Base-by-base conservation (phyloP, 306 rosid species). In the Begonia fuchsioides region DNA sequence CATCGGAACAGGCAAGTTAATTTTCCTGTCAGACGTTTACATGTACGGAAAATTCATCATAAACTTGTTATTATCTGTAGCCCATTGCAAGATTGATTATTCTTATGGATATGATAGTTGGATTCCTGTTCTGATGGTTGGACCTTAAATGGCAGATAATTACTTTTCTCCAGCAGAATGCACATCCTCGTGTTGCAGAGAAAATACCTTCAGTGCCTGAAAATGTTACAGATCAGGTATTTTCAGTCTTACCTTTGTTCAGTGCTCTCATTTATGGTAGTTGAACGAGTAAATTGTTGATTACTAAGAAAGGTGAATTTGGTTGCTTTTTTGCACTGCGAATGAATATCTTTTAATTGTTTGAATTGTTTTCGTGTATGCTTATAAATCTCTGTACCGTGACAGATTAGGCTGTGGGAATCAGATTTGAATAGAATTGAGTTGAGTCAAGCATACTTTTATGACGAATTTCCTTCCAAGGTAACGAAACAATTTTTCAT, bases 161-260 rank as follows among this genome's bases (percentile, higher is more conserved):
- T 58, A 67, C 76, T 59, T 90, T 90, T 69, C 79, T 90, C 53
- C 83, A 78, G 81, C 95, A 90, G 69, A 85, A 90, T 68, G 83
- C 98, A 49, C 95, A 85, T 75, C 76, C 95, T 54, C 85, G 98
- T 15, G 98, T 85, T 67, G 83, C 93, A 3, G 85, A 77, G 59
- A 85, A 87, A 71, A n/a, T 67, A 56, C 98, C 95, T 43, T 50
- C 87, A 20, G 76, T 85, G 19, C 95, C 98, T 13, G 95, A 90
- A 74, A 90, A 90, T 69, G 95, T 90, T 68, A 90, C 95, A 1
- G 95, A 90, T 63, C 95, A 85, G 98, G 95, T 81, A 26, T 26
- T 26, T 26, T 26, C 35, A 26, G 35, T 26, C 35, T 26, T 26
- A 26, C 35, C 35, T 8, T 26, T 26, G n/a, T n/a, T n/a, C n/a